Evolutionary conservation across 108 stramenopile genomes (phyloP), one percentile per base, ranked within the genome.

Genomic region (Fragilariopsis cylindrus): DNA sequence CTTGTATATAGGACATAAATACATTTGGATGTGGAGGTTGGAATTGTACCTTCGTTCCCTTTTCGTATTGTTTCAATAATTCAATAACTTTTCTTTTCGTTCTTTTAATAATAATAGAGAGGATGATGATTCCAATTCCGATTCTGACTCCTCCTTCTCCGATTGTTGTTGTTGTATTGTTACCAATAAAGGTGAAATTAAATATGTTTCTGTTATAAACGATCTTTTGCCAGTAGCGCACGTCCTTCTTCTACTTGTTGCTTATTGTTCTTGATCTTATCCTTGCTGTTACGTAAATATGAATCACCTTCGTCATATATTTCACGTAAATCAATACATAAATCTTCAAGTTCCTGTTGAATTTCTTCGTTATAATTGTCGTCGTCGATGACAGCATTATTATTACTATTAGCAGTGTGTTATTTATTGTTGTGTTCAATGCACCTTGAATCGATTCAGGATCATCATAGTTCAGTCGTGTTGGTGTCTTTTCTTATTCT

Each of bases 1-100:
- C 58, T 41, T 72, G 84, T 76, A 90, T 86, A 60, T 87, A 92
- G 21, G 68, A 73, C 56, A 73, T 69, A 76, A 82, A 91, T 30
- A 78, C 72, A 56, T 90, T 83, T 18, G 94, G 94, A 80, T 91
- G 87, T 19, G 88, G 56, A 18, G 93, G 93, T 75, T 90, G 84
- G 48, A 90, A 85, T 15, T n/a, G n/a, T 15, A 80, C 58, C 60
- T 87, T 88, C 45, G 85, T 81, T 3, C 84, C 60, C 63, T 83
- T 88, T 71, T 91, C 90, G 76, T 64, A 76, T 13, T 53, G 50
- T 13, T 52, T 42, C 74, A 85, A 30, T 66, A 86, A 55, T 65
- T 79, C 44, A 70, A 48, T 70, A 73, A 78, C 62, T 85, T 74
- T 49, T 73, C 70, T 66, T 58, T 48, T 15, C 62, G 3, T 18